Base-by-base conservation (phyloP, 2,329 filamentous ascomycete genomes). In the Berkeleyomyces basicola region DNA sequence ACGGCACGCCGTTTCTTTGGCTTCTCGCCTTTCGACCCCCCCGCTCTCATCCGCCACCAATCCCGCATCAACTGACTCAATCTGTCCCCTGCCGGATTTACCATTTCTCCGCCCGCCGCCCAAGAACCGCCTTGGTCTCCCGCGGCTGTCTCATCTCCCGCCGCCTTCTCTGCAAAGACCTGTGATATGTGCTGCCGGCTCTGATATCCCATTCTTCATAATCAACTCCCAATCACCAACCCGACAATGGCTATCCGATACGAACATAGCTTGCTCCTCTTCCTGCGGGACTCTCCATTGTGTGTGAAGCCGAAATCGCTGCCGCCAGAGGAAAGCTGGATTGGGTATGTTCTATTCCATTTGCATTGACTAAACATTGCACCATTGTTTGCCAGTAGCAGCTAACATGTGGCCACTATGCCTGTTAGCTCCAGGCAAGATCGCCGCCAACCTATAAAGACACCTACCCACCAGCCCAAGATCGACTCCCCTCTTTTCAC, bases 301-400 rank as follows among this genome's bases (percentile, higher is more conserved):
- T 90, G 90, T 70, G 77, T 81, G 68, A 95, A 88, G 74, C 92
- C 92, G 57, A 77, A 85, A 66, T 82, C 80, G 67, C 80, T 96
- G 55, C 91, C 90, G 67, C 87, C 90, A 36, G 82, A 86, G 66
- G 90, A 95, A 76, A 89, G 95, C 78, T 97, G 91, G 91, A 95
- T 96, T 90, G 90, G 92, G 87, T 95, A 78, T 71, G 82, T 59
- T 16, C 39, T n/a, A 36, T 37, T 14, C 11, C 33, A 16, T 49
- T 5, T 23, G 23, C 59, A 39, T 43, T 33, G 42, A 16, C 43
- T 23, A 59, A 11, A 9, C 58, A 16, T 44, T 39, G 11, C 31
- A 7, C 49, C 37, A 7, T 14, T 33, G 10, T 44, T 31, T 36
- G 9, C 7, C n/a, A 43, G 10, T 16, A 36, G n/a, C n/a, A 46